Evolutionary conservation across 768 basidiomycete species (phyloP).

Genomic region (Collybiopsis confluens): DNA sequence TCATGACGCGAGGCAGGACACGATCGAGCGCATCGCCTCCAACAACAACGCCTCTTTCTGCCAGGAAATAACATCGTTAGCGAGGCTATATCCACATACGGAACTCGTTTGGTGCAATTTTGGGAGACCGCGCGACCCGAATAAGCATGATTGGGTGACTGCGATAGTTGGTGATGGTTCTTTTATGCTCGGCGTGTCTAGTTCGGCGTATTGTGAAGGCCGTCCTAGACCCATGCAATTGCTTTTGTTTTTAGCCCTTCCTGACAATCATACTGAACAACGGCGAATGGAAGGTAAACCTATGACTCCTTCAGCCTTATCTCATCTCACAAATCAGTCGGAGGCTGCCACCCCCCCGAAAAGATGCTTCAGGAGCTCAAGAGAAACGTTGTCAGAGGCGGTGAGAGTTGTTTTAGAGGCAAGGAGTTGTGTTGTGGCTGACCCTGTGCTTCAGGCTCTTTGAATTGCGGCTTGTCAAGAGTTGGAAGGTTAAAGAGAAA

Average conservation of each 20-base stretch:
- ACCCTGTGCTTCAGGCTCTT: constrained; percentile 48
- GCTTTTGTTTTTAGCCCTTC: constrained; percentile 63
- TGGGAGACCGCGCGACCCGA: constrained; percentile 19
- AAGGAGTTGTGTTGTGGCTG: constrained; percentile 59
- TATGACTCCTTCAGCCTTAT: no score
- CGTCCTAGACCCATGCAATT: no score
- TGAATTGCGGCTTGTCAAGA: no score
- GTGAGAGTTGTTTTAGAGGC: constrained; percentile 53
- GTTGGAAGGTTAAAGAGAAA: no score
- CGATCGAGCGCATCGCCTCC: constrained; percentile 56
- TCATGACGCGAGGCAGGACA: constrained; percentile 86
- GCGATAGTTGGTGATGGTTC: constrained; percentile 68
- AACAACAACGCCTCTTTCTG: constrained; percentile 47
- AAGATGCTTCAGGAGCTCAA: no score
- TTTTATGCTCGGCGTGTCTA: constrained; percentile 63
- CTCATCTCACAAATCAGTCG: neutral
- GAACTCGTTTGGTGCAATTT: constrained; percentile 48
- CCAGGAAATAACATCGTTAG: no score
- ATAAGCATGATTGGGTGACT: constrained; percentile 48
- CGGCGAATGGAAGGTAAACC: constrained; percentile 57
- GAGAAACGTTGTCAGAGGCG: constrained; percentile 39
- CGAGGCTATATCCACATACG: constrained; percentile 59
- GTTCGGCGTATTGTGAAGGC: constrained; percentile 49
- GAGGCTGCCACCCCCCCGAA: constrained; percentile 13
- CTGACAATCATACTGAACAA: constrained; percentile 70